These are phyloP conservation scores for Pilatotrama ljubarskyi DNA, from an alignment of 768 basidiomycete species.

Conservation along the genomic window DNA sequence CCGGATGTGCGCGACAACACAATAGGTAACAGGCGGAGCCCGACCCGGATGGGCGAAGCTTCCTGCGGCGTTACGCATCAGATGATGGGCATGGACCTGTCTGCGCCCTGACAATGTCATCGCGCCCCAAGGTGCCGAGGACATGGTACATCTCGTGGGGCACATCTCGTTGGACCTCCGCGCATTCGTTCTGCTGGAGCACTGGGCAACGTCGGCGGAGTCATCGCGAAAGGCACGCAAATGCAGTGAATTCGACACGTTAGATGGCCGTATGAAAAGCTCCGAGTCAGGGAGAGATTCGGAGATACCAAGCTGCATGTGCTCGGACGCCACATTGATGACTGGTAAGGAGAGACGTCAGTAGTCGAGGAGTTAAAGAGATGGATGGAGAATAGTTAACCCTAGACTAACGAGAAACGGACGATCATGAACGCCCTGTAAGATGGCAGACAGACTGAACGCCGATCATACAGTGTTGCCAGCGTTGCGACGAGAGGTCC, in stretches of 20 bases:
- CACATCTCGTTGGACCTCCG: neutral
- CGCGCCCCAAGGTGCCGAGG: too few species aligned
- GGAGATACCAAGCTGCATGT: neutral
- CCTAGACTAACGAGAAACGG: neutral
- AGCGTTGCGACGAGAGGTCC: neutral
- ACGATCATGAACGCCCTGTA: neutral
- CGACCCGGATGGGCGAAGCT: neutral
- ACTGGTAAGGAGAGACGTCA: neutral
- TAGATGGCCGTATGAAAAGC: conserved; percentile 11
- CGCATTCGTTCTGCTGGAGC: neutral
- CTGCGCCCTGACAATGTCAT: neutral
- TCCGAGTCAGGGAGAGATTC: neutral
- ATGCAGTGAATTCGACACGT: neutral
- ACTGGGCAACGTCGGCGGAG: neutral
- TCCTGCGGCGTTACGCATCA: neutral
- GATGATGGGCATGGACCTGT: conserved; percentile 1
- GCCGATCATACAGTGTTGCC: neutral
- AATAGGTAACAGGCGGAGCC: neutral
- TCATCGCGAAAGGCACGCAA: neutral
- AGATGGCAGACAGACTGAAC: neutral
- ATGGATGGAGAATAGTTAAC: neutral
- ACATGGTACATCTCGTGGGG: neutral
- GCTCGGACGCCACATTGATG: conserved; percentile 10
- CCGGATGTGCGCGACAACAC: neutral
- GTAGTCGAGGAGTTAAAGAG: neutral